Conservation (phyloP, 1,284 basidiomycete genomes). For the Boletus sp. region DNA sequence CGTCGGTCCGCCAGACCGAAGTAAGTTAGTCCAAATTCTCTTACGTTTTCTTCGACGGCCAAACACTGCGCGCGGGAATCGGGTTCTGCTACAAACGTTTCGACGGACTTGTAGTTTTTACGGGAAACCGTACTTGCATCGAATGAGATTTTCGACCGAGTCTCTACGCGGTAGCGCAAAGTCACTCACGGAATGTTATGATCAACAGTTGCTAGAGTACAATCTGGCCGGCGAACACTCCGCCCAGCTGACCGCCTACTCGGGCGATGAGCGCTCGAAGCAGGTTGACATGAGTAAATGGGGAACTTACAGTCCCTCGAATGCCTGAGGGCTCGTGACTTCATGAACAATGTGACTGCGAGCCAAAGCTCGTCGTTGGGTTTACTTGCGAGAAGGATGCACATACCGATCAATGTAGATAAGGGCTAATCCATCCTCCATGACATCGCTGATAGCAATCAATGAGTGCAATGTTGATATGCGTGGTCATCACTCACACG, state of each 20-base stretch:
- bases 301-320: conserved; percentile 79
- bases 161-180: neutral
- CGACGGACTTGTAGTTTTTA: conserved; percentile 76
- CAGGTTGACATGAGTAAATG: neutral
- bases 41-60: conserved; percentile 92
- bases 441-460: conserved; percentile 54
- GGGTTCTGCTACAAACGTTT: conserved; percentile 80
- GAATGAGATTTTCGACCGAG: conserved; percentile 11
- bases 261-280: conserved; percentile 13
- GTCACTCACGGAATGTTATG: conserved; percentile 89
- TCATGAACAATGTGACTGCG: conserved; percentile 89
- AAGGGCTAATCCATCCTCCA: conserved; percentile 81
- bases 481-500: conserved; percentile 52
- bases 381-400: neutral
- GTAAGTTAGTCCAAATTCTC: conserved; percentile 92
- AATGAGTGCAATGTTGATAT: conserved; percentile 16
- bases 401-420: conserved; percentile 88
- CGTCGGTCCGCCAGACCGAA: conserved; percentile 91
- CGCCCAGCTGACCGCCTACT: conserved; percentile 75
- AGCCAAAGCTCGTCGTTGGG: conserved; percentile 2
- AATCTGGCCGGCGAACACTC: conserved; percentile 85
- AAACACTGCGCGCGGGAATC: conserved; percentile 90
- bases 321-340: conserved; percentile 95
- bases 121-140: conserved; percentile 74
- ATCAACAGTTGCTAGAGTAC: conserved; percentile 92